Base-by-base conservation (phyloP, 2,329 filamentous ascomycete genomes). In the Fusarium sublunatum region DNA sequence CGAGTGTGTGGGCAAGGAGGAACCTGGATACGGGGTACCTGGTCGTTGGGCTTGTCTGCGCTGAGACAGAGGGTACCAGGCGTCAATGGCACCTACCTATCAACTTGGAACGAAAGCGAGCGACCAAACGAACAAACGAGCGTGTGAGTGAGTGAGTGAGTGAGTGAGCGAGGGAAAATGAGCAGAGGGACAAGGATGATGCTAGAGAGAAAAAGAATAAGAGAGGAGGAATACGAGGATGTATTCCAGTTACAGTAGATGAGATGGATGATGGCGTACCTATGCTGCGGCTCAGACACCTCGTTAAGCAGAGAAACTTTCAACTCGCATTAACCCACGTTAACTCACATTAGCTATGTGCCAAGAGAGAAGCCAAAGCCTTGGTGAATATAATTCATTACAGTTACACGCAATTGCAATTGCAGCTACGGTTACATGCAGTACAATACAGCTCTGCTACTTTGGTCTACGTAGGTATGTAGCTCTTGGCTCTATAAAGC, bases 21-120 rank as follows among this genome's bases (percentile, higher is more conserved):
- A 15, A 35, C 26, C 34, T 15, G 36, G 26, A 39, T 43, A 54
- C 38, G 13, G 12, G 47, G 29, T 52, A 48, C 58, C 31, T 47
- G 45, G 39, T 31, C 12, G 22, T 22, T 31, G n/a, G 40, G 46
- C 38, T n/a, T 53, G 41, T 44, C 43, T 55, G 36, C 36, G 43
- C 48, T 60, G 59, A 47, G 60, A 53, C 59, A 32, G 41, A 49
- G 32, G 34, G 49, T 61, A 51, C 46, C 55, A 42, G 47, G 35
- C 24, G 39, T 44, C 19, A 22, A 38, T 61, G 25, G 41, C 36
- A 39, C 32, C 42, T 49, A 39, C 32, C 42, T 49, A 10, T 29
- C 53, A n/a, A 41, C 28, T 34, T 46, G 32, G 42, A 46, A 57
- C 42, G 60, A 54, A 50, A 51, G 60, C 48, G 55, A 58, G 43